Conservation (phyloP, 1,139 yeast species). For the Diutina rugosa region DNA sequence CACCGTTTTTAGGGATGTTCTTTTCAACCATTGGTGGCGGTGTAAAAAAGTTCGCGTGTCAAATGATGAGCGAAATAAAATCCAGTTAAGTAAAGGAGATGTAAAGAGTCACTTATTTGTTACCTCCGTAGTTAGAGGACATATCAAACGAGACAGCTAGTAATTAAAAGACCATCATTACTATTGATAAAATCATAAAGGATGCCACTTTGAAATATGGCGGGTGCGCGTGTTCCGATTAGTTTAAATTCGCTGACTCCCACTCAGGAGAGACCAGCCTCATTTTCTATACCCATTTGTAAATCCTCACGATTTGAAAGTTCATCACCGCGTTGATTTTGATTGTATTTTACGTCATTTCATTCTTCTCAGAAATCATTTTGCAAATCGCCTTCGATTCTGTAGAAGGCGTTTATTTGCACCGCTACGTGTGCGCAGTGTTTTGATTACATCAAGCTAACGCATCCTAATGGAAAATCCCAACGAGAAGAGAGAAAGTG, state of each 20-base stretch:
- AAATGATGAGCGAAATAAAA: background rate
- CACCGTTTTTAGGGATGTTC: conserved; percentile 49
- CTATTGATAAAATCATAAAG: background rate
- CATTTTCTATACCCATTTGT: too few species aligned
- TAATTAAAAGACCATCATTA: background rate
- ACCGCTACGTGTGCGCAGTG: background rate
- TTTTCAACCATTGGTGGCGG: background rate
- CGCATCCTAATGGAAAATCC: conserved; percentile 61
- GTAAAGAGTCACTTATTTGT: background rate
- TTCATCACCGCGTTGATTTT: too few species aligned
- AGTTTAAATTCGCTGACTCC: too few species aligned
- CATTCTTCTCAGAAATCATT: background rate
- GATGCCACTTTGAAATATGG: too few species aligned
- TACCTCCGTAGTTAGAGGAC: background rate
- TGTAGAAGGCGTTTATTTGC: background rate
- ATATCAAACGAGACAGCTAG: background rate
- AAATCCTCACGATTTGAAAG: too few species aligned
- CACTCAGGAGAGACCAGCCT: too few species aligned
- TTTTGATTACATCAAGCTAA: background rate
- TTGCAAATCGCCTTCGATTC: background rate
- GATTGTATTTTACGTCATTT: too few species aligned
- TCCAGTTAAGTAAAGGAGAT: background rate
- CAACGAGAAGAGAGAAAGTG: conserved; percentile 76
- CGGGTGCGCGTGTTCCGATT: background rate
- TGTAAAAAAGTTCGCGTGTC: background rate